A percentile compares a stretch with the other conserved stretches of the same genome.
phyloP scores from a whole-genome alignment of 2,329 filamentous ascomycete genomes.

The Hyphodiscus sp. region DNA sequence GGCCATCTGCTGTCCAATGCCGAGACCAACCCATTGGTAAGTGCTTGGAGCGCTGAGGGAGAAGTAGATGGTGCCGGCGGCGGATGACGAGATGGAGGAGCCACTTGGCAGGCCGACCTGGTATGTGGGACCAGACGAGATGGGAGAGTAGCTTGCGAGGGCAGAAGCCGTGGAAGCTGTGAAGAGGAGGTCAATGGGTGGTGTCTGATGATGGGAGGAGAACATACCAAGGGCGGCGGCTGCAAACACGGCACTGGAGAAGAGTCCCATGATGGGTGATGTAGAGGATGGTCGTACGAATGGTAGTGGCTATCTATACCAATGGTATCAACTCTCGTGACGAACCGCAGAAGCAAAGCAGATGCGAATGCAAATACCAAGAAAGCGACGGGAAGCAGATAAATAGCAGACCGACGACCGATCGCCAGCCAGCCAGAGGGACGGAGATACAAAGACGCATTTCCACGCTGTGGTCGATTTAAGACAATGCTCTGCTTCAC shows the following conservation, averaged over 20 bases:
- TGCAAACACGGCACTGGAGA: neutral
- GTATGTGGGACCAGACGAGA: conserved; percentile 16
- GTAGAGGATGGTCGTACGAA: too few relatives aligned
- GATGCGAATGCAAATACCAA: too few relatives aligned
- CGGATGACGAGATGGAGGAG: conserved; percentile 38
- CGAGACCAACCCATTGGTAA: conserved; percentile 50
- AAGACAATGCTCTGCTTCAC: neutral
- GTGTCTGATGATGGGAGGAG: neutral
- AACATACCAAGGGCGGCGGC: neutral
- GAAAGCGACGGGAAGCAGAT: too few relatives aligned
- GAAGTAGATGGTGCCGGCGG: conserved; percentile 49
- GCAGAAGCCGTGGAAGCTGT: conserved; percentile 12
- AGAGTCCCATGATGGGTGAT: neutral
- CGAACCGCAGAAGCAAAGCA: too few relatives aligned
- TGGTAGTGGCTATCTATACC: too few relatives aligned
- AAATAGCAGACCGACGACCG: too few relatives aligned
- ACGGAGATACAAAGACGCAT: too few relatives aligned
- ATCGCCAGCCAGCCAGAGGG: too few relatives aligned
- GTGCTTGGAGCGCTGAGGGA: conserved; percentile 46
- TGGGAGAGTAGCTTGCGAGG: conserved; percentile 19
- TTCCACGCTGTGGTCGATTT: too few relatives aligned
- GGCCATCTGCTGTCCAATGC: conserved; percentile 48
- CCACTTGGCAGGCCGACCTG: conserved; percentile 20
- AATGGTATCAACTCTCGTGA: too few relatives aligned
- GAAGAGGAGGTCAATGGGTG: neutral